These are phyloP conservation scores for Xerocomus brunneocitrinus DNA, from an alignment of 768 basidiomycete species.

Conservation along the genomic window DNA sequence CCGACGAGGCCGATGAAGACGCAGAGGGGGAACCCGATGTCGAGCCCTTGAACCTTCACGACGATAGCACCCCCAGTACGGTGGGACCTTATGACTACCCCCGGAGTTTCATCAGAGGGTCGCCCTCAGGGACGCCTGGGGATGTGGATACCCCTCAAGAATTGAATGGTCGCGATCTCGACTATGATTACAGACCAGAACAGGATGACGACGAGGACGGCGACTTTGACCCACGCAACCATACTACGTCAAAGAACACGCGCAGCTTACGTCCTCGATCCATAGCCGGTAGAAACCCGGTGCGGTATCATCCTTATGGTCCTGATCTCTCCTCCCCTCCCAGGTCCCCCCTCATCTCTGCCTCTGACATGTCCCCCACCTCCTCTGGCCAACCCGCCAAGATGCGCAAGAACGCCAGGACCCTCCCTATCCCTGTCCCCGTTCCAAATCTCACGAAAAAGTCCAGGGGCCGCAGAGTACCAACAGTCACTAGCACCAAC, in stretches of 20 bases:
- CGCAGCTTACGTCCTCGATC: slow-evolving; percentile 35
- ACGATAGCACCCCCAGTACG: slow-evolving; percentile 15
- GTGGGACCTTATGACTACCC: slow-evolving; percentile 23
- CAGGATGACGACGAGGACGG: slow-evolving; percentile 33
- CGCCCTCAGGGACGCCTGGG: slow-evolving; percentile 19
- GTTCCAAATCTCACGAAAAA: slow-evolving; percentile 70
- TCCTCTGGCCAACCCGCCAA: slow-evolving; percentile 23
- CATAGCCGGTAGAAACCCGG: slow-evolving; percentile 30
- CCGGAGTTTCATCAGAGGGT: slow-evolving; percentile 15
- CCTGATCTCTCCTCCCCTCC: slow-evolving; percentile 26
- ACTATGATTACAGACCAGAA: slow-evolving; percentile 30
- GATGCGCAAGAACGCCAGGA: slow-evolving; percentile 35
- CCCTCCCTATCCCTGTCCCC: slow-evolving; percentile 53
- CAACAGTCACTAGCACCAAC: slow-evolving; percentile 40
- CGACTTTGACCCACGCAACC: slow-evolving; percentile 31
- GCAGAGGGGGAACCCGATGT: slow-evolving; percentile 33
- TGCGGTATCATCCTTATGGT: slow-evolving; percentile 32
- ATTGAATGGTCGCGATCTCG: slow-evolving; percentile 15
- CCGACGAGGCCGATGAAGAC: slow-evolving; percentile 32
- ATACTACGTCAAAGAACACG: slow-evolving; percentile 35
- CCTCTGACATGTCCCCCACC: slow-evolving; percentile 26
- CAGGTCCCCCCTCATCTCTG: slow-evolving; percentile 30
- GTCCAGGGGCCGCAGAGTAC: slow-evolving; percentile 63
- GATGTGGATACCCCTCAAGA: slow-evolving; percentile 28
- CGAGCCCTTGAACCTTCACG: slow-evolving; percentile 26